These are phyloP conservation scores for Limtongia smithiae DNA, from an alignment of 805 yeast genomes.

Conservation along the genomic window DNA sequence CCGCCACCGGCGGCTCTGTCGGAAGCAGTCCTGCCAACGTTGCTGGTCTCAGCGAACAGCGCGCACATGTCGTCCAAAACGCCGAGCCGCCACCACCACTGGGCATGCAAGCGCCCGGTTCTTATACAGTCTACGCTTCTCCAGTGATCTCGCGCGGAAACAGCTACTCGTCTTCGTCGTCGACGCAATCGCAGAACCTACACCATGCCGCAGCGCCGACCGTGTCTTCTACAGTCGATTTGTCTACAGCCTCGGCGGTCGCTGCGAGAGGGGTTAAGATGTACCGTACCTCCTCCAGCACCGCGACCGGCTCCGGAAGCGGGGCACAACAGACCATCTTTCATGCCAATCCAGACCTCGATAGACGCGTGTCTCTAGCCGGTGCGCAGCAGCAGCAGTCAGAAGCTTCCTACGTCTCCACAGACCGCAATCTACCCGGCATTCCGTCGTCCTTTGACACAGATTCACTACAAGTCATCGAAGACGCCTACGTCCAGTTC, in stretches of 20 bases:
- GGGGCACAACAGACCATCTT: conserved; percentile 14
- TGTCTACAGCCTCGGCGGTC: conserved; percentile 22
- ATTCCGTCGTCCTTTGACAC: conserved; percentile 3
- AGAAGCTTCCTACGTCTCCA: neutral
- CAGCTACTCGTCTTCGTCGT: neutral
- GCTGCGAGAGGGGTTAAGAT: conserved; percentile 19
- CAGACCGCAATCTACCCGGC: conserved; percentile 14
- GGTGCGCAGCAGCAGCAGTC: neutral
- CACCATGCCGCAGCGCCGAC: neutral
- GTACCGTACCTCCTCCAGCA: conserved; percentile 4
- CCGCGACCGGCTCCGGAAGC: neutral
- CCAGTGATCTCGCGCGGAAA: too few relatives aligned
- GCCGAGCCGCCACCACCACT: too few relatives aligned
- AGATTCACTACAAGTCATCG: conserved; percentile 5
- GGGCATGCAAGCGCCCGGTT: too few relatives aligned
- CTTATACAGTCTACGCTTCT: too few relatives aligned
- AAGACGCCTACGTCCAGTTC: conserved; percentile 19
- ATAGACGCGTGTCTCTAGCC: conserved; percentile 7
- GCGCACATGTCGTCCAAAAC: too few relatives aligned
- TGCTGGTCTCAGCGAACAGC: too few relatives aligned
- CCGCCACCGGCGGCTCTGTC: too few relatives aligned
- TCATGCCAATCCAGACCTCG: conserved; percentile 24
- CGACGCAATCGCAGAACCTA: neutral
- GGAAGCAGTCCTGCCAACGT: too few relatives aligned
- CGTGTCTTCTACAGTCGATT: conserved; percentile 5